These are phyloP conservation scores for Omphalotus guepiniiformis DNA, from an alignment of 768 basidiomycete genomes.

Conservation along the genomic window DNA sequence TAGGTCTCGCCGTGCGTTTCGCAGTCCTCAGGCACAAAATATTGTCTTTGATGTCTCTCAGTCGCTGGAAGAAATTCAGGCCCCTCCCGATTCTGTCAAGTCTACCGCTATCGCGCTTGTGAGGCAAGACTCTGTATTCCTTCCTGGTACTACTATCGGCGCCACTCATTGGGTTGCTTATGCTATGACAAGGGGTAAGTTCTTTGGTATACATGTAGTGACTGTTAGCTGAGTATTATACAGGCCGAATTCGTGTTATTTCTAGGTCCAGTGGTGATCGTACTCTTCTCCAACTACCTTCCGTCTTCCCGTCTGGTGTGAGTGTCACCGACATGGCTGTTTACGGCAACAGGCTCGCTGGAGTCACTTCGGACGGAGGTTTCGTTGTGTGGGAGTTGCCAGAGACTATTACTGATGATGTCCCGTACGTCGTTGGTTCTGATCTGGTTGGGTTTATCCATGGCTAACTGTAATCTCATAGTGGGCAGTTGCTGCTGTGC, in stretches of 20 bases:
- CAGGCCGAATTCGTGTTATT: slow-evolving; percentile 82
- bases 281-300: slow-evolving; percentile 73
- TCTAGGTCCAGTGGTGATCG: slow-evolving; percentile 86
- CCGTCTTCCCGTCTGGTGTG: slow-evolving; percentile 53
- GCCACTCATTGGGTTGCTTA: slow-evolving; percentile 93
- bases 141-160: slow-evolving; percentile 84
- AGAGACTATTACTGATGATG: slow-evolving; percentile 79
- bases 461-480: slow-evolving; percentile 24
- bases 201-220: not conserved
- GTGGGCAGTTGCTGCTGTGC: slow-evolving; percentile 66
- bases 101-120: slow-evolving; percentile 90
- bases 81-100: slow-evolving; percentile 71
- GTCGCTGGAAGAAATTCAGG: slow-evolving; percentile 69
- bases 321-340: slow-evolving; percentile 86
- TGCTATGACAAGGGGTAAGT: slow-evolving; percentile 78
- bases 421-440: slow-evolving; percentile 55
- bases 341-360: slow-evolving; percentile 75
- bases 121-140: slow-evolving; percentile 78
- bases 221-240: slow-evolving; percentile 4
- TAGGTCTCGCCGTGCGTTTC: not conserved
- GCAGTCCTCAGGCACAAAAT: slow-evolving; percentile 59
- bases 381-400: slow-evolving; percentile 89
- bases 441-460: not conserved
- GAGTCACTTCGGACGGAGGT: slow-evolving; percentile 84
- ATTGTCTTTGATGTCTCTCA: slow-evolving; percentile 76